Base-by-base conservation (phyloP, 202 grass and related monocot species). In the Zizania palustris region DNA sequence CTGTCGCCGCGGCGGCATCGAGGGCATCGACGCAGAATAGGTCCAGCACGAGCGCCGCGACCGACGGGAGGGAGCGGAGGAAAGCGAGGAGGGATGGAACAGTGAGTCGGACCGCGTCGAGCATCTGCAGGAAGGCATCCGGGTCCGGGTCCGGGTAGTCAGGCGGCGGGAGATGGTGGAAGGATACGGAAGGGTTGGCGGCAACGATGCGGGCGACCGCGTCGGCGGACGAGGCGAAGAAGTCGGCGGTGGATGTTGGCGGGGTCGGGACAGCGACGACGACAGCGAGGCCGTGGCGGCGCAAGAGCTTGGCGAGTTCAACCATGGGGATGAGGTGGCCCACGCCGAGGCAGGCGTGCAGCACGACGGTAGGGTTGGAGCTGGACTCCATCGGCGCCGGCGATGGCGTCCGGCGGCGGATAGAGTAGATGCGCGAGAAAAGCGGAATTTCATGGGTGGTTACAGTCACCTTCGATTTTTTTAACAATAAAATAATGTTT, bases 301-400 rank as follows among this genome's bases (percentile, higher is more conserved):
- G 70, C 2, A 91, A 71, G 76, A 84, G 80, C 88, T 86, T 88
- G 60, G 85, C 83, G 19, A 94, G 71, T 51, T 94, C 88, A 40
- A 94, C 79, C 88, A 94, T 88, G 21, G 88, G 91, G 68, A 73
- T 77, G 1, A 91, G 83, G 68, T 94, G 91, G 61, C 80, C 88
- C 14, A 94, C 75, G 72, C 72, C 82, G 13, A 85, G 19, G 60
- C 41, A 58, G 22, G 85, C 60, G 71, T 90, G 67, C 7, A 93
- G 74, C 59, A 93, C 88, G 37, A 93, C 75, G 5, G 76, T 88
- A 11, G 62, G 59, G 14, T 45, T 7, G 33, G 85, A 49, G 11
- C 18, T 4, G 33, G 63, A 5, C 54, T 69, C 85, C 85, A 83
- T 83, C 18, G 53, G 9, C 19, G 70, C 11, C 18, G 36, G 21